Evolutionary conservation across 192 early-diverging fungal genomes (phyloP).

Genomic region (Cladochytrium replicatum): DNA sequence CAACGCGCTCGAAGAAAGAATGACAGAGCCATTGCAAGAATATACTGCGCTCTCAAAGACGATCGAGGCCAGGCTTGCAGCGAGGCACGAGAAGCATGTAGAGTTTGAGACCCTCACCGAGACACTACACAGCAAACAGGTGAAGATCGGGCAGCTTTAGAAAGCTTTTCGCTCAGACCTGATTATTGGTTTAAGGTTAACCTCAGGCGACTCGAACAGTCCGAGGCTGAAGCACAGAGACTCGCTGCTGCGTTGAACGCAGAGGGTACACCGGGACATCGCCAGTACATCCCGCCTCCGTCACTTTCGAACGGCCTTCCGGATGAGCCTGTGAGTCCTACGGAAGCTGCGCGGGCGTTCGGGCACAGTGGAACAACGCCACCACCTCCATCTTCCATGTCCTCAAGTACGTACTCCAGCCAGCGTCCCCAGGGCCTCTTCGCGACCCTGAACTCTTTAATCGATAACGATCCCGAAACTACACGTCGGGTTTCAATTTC

Average conservation of each 20-base stretch:
- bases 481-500: constrained; percentile 83
- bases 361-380: too few species aligned
- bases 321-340: too few species aligned
- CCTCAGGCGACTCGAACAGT: too few species aligned
- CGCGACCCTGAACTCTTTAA: constrained; percentile 76
- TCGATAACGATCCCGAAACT: constrained; percentile 89
- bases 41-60: constrained; percentile 78
- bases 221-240: constrained; percentile 56
- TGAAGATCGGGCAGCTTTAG: constrained; percentile 21
- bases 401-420: constrained; percentile 1
- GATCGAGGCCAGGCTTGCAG: constrained; percentile 80
- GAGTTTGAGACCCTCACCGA: constrained; percentile 38
- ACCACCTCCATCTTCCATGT: not conserved
- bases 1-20: constrained; percentile 59
- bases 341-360: too few species aligned
- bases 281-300: too few species aligned
- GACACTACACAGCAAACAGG: constrained; percentile 22
- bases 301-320: too few species aligned
- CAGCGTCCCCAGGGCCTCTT: too few species aligned
- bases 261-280: constrained; percentile 42
- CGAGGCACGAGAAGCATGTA: constrained; percentile 75
- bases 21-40: constrained; percentile 77
- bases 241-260: constrained; percentile 61
- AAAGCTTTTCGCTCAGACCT: too few species aligned
- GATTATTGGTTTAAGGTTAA: too few species aligned